These are phyloP conservation scores for Sanghuangporus weigelae DNA, from an alignment of 1,284 basidiomycete species.

Conservation along the genomic window DNA sequence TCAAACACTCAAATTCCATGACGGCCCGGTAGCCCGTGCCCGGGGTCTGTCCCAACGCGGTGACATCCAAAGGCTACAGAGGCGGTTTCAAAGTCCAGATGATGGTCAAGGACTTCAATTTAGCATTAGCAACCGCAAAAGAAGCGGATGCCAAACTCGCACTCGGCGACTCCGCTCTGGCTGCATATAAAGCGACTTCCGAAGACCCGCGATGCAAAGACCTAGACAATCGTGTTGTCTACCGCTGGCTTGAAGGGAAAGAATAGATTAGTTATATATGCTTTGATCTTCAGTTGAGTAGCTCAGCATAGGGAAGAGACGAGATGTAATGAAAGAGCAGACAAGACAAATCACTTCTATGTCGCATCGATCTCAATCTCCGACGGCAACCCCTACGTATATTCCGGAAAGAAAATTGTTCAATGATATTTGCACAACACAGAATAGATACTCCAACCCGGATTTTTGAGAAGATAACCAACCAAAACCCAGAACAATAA, in stretches of 20 bases:
- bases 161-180: constrained; percentile 20
- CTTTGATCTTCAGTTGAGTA: neutral
- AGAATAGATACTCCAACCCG: neutral
- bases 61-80: constrained; percentile 19
- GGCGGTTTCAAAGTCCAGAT: constrained; percentile 22
- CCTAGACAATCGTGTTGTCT: constrained; percentile 21
- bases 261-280: constrained; percentile 9
- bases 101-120: constrained; percentile 20
- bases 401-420: too few species aligned
- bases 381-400: too few species aligned
- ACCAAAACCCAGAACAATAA: neutral
- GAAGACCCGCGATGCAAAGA: constrained; percentile 20
- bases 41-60: constrained; percentile 20
- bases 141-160: constrained; percentile 20
- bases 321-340: neutral
- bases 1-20: neutral
- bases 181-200: constrained; percentile 18
- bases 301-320: neutral
- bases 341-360: neutral
- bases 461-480: neutral
- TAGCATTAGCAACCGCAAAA: constrained; percentile 18
- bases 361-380: neutral
- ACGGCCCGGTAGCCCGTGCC: constrained; percentile 18
- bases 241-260: constrained; percentile 21
- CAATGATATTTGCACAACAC: neutral